A percentile compares a stretch with the other conserved stretches of the same genome.
These are phyloP conservation scores for Nematodospora anomalae DNA, from an alignment of 1,139 yeast genomes.

Conservation along the genomic window DNA sequence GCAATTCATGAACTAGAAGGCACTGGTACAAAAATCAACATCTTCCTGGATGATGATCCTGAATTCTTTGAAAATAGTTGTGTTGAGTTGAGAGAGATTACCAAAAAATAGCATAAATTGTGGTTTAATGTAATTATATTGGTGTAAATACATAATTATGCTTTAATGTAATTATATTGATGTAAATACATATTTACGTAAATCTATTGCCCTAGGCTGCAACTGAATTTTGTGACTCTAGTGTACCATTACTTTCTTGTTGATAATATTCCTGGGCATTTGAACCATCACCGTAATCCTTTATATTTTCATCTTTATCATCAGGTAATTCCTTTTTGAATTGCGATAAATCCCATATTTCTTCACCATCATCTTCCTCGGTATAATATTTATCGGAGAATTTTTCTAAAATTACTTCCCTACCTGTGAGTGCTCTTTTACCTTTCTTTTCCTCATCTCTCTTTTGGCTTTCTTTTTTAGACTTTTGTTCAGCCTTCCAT, in stretches of 20 bases:
- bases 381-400: constrained; percentile 61
- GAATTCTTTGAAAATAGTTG: constrained; percentile 27
- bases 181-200: too few relatives aligned
- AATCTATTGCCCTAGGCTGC: constrained; percentile 9
- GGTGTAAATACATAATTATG: neutral
- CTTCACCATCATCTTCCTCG: constrained; percentile 55
- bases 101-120: constrained; percentile 3
- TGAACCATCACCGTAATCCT: constrained; percentile 56
- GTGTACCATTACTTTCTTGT: constrained; percentile 8
- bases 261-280: constrained; percentile 26
- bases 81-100: constrained; percentile 12
- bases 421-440: constrained; percentile 65
- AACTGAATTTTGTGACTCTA: constrained; percentile 6
- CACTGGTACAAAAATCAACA: constrained; percentile 33
- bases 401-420: constrained; percentile 75
- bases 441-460: constrained; percentile 49
- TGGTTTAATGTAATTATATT: neutral
- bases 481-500: constrained; percentile 77
- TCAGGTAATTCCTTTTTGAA: constrained; percentile 52
- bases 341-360: constrained; percentile 71
- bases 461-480: constrained; percentile 60
- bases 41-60: constrained; percentile 40
- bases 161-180: neutral
- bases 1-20: constrained; percentile 41
- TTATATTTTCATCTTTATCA: constrained; percentile 38